Conservation (phyloP, 139 green algal genomes). For the Tetradesmus lagerheimii region DNA sequence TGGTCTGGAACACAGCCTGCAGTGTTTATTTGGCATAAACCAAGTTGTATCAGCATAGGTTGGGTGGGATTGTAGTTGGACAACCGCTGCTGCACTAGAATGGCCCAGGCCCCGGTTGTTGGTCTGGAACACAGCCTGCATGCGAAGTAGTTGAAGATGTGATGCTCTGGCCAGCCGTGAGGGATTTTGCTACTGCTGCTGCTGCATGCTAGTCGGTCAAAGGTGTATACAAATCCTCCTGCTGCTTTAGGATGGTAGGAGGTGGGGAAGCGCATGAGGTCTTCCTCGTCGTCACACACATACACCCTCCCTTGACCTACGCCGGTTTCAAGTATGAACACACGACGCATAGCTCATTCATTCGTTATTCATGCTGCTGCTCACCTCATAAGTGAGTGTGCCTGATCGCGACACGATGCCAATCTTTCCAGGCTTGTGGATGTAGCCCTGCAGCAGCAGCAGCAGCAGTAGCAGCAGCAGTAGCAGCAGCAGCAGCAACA, state of each 20-base stretch:
- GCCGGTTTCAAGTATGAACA: too few species aligned
- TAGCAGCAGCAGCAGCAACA: background rate
- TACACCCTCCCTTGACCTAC: too few species aligned
- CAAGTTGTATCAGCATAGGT: too few species aligned
- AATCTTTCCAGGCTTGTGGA: constrained; percentile 95
- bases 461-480: background rate
- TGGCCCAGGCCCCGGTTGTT: background rate
- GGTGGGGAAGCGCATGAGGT: too few species aligned
- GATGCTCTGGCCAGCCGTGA: too few species aligned
- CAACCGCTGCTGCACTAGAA: background rate
- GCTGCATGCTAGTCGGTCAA: too few species aligned
- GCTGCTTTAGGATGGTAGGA: too few species aligned
- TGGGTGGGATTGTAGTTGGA: background rate
- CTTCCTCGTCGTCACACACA: too few species aligned
- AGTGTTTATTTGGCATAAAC: too few species aligned
- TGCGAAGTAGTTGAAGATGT: background rate
- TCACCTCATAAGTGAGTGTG: constrained; percentile 98
- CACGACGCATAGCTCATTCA: too few species aligned
- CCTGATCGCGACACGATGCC: constrained; percentile 97
- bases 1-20: constrained; percentile 83
- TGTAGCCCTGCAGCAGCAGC: constrained; percentile 93
- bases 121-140: constrained; percentile 83
- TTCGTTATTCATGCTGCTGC: constrained; percentile 8
- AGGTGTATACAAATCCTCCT: too few species aligned
- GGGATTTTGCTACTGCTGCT: too few species aligned